These are phyloP conservation scores for Colletotrichum eleusines DNA, from an alignment of 2,329 filamentous ascomycete genomes.

Conservation along the genomic window DNA sequence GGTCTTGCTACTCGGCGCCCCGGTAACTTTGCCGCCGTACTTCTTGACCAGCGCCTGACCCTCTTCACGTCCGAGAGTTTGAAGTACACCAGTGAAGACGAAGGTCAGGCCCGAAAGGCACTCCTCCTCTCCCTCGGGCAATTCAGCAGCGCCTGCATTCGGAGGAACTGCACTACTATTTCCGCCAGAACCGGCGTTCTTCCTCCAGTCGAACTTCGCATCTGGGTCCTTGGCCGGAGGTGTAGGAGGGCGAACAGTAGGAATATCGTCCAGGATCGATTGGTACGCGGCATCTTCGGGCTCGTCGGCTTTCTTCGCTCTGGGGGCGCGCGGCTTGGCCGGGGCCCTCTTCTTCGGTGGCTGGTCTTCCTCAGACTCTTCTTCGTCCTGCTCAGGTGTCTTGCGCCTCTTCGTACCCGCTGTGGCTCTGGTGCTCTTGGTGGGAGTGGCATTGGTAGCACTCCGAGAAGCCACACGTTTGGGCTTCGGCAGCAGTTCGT, in stretches of 20 bases:
- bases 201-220: constrained; percentile 85
- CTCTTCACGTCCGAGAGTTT: constrained; percentile 85
- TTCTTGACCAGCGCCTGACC: constrained; percentile 88
- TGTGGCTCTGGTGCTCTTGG: constrained; percentile 50
- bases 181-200: constrained; percentile 67
- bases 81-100: constrained; percentile 92
- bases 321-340: constrained; percentile 69
- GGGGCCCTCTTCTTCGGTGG: constrained; percentile 70
- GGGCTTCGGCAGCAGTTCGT: constrained; percentile 72
- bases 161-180: constrained; percentile 72
- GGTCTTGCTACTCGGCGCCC: constrained; percentile 90
- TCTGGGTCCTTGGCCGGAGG: constrained; percentile 80
- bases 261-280: constrained; percentile 89
- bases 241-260: constrained; percentile 83
- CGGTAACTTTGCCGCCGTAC: constrained; percentile 92
- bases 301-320: constrained; percentile 73
- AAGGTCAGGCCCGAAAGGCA: constrained; percentile 92
- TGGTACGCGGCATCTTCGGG: constrained; percentile 80
- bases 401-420: constrained; percentile 67
- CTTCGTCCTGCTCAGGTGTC: constrained; percentile 65
- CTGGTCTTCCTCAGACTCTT: constrained; percentile 69
- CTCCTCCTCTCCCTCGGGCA: constrained; percentile 87
- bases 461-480: constrained; percentile 65
- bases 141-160: constrained; percentile 72
- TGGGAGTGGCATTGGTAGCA: constrained; percentile 11